These are phyloP conservation scores for Isoetes taiwanensis DNA, from an alignment of 75 land plant genomes.

Conservation along the genomic window DNA sequence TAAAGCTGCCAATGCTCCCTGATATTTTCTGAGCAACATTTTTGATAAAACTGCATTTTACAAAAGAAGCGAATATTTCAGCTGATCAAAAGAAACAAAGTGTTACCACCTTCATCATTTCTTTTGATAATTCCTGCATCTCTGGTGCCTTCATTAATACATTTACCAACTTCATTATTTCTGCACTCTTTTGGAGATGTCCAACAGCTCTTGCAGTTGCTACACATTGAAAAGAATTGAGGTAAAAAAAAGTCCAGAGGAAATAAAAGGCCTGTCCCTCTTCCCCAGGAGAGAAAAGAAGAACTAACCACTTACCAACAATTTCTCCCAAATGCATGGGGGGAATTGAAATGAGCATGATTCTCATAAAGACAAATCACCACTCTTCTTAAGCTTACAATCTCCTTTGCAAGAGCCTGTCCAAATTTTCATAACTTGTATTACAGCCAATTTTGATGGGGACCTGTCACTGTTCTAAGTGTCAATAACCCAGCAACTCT, in stretches of 20 bases:
- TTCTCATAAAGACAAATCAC: constrained; percentile 84
- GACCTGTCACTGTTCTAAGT: too few species aligned
- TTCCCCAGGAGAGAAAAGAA: neutral
- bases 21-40: too few species aligned
- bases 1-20: too few species aligned
- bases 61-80: too few species aligned
- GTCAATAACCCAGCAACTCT: too few species aligned
- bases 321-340: constrained; percentile 97
- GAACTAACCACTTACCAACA: constrained; percentile 53
- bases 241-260: too few species aligned
- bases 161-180: constrained; percentile 94
- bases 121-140: constrained; percentile 74
- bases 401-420: constrained; percentile 79
- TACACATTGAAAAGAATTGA: constrained; percentile 20
- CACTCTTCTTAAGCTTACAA: constrained; percentile 61
- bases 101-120: constrained; percentile 82
- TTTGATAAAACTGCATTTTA: neutral
- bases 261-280: too few species aligned
- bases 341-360: constrained; percentile 84
- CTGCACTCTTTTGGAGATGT: constrained; percentile 83
- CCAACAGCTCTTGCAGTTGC: constrained; percentile 86
- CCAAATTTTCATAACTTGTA: too few species aligned
- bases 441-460: too few species aligned
- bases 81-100: too few species aligned
- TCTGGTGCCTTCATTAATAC: constrained; percentile 94